Base-by-base conservation (phyloP, 148 eudicot species). In the Suaeda aralocaspica region DNA sequence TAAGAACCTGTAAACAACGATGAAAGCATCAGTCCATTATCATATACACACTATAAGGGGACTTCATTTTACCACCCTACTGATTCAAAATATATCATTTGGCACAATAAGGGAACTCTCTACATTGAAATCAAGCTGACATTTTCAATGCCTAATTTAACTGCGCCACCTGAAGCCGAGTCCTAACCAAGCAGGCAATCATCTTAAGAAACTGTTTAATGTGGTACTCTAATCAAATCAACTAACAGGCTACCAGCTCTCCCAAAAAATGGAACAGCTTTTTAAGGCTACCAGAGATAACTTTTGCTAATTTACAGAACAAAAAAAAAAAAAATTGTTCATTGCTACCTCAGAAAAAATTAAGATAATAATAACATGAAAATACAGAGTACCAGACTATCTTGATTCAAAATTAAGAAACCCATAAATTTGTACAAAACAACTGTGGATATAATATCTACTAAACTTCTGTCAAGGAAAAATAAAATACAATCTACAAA, bases 1-100 rank as follows among this genome's bases (percentile, higher is more conserved):
- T 86, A 57, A 95, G 91, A 77, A 91, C 97, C 97, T 94, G 86
- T 64, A 82, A 60, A 50, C 34, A 55, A 57, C 10, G 34, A 60
- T 36, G 51, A 52, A 56, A 29, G 65, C 48, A 69, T 64, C 55
- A 57, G 46, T 45, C 50, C 15, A 12, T 59, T 29, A 63, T 42
- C 52, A 24, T 13, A 18, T 5, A 67, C 19, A 62, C 63, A 1
- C 28, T 21, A 62, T 36, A 62, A 62, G 42, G 36, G 9, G 26
- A 36, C 2, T 34, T n/a, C 2, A 22, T 53, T 6, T 3, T 29
- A 36, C 48, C 21, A 36, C 48, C 29, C 29, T 1, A 55, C 25
- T 15, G 61, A 15, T 58, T 58, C 1, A 14, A 11, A 14, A 58
- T 24, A 24, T 21, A 25, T 39, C 39, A 59, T 59, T 59, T 16